phyloP scores from a whole-genome alignment of 768 basidiomycete species.

The Leccinellum luteum region DNA sequence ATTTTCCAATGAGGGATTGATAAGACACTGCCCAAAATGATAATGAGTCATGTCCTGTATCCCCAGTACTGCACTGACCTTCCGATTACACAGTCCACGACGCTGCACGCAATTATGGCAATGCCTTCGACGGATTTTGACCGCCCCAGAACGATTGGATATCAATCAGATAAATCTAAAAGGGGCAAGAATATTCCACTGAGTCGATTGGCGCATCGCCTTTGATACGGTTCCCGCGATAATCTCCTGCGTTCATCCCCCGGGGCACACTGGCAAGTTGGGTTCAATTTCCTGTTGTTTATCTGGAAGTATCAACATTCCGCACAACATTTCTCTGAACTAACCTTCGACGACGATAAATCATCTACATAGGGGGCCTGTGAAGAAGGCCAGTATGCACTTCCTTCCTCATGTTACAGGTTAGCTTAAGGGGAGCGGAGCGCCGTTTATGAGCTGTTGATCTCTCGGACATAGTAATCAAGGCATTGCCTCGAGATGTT shows the following conservation, averaged over 20 bases:
- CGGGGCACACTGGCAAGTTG: not conserved
- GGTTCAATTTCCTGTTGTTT: not conserved
- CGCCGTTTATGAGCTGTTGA: not conserved
- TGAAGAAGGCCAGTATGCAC: not conserved
- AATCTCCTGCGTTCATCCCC: not conserved
- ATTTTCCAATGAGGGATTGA: not conserved
- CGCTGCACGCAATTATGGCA: not conserved
- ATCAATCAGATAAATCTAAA: not conserved
- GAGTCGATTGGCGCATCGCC: not conserved
- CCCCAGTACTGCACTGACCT: not conserved
- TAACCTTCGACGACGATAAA: not conserved
- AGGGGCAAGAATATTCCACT: not conserved
- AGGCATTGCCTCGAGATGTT: not conserved
- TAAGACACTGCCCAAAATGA: not conserved
- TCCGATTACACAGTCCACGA: not conserved
- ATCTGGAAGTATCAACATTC: too few species aligned
- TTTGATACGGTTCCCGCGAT: not conserved
- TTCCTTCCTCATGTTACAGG: not conserved
- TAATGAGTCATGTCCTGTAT: not conserved
- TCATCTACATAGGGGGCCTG: not conserved
- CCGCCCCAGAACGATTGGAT: not conserved
- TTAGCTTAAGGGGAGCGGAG: not conserved
- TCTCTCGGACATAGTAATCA: not conserved
- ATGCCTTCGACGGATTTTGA: not conserved
- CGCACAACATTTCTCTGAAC: not conserved